phyloP scores from a whole-genome alignment of 306 rosid species.

The Cicer bijugum region DNA sequence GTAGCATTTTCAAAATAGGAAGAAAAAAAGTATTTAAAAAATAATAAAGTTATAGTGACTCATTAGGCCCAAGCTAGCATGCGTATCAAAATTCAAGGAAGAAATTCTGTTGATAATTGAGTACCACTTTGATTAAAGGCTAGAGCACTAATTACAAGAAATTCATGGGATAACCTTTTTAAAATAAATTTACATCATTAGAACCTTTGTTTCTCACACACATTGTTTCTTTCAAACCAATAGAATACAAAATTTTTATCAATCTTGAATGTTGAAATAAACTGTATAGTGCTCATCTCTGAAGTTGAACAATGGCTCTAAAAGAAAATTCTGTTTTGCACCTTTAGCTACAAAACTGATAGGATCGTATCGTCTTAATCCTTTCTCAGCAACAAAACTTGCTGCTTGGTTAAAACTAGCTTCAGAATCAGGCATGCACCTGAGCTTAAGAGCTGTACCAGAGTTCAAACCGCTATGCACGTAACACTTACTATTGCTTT shows the following conservation, averaged over 20 bases:
- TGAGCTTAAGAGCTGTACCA: constrained; percentile 55
- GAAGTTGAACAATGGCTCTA: constrained; percentile 72
- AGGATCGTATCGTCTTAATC: constrained; percentile 67
- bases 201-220: background rate
- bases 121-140: too few relatives aligned
- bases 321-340: constrained; percentile 58
- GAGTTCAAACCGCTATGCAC: constrained; percentile 48
- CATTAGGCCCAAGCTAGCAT: too few relatives aligned
- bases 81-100: too few relatives aligned
- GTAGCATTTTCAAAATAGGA: too few relatives aligned
- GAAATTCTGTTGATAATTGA: too few relatives aligned
- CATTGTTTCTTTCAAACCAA: background rate
- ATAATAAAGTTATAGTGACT: too few relatives aligned
- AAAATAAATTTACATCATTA: background rate
- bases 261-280: constrained; percentile 66
- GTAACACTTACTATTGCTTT: constrained; percentile 62
- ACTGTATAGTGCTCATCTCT: constrained; percentile 72
- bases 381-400: constrained; percentile 60
- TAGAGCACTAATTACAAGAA: background rate
- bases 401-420: constrained; percentile 55
- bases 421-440: constrained; percentile 52
- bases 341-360: constrained; percentile 83
- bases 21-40: too few relatives aligned
- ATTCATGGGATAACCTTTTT: background rate
- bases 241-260: background rate